Evolutionary conservation across 805 yeast species (phyloP), one percentile per base, ranked within the genome.

Genomic region (Ogataea salicorniae): DNA sequence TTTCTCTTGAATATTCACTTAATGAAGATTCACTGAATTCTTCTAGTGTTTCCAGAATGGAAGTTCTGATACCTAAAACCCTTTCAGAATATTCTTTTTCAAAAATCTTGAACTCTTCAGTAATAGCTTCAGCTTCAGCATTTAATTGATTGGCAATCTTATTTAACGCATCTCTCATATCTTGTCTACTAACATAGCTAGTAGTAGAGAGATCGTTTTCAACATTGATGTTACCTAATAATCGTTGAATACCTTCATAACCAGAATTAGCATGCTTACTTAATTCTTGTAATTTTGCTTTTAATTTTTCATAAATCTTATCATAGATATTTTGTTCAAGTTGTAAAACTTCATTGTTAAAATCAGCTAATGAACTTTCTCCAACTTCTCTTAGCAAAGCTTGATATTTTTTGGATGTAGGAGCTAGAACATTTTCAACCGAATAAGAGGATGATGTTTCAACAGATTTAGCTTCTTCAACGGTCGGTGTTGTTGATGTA

Each of bases 1-100:
- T 73, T 48, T 79, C 75, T 45, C 77, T 76, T 7, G 85, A 76
- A 67, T 83, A 84, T 54, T 84, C 88, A 54, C 69, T 74, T 46
- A 84, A 73, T 29, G 86, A 73, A 6, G 80, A 76, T 46, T 84
- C 90, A 6, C 84, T 81, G 71, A 85, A 86, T 51, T 85, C 85
- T 62, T 85, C 91, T 60, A 82, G 75, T 0, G 83, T 74, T 52
- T 86, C 91, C 45, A 84, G 72, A 35, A 83, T 74, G 18, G 68
- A 61, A 18, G 67, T 60, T 57, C 78, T 73, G 34, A 71, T 41
- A 6, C 46, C 46, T 13, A 58, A 47, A 18, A 68, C 50, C 23
- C 56, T 64, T 4, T 63, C 56, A 38, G 74, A 68, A 22, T 71
- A 65, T 5, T 56, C 57, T 20, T 62, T 53, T 38, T 71, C 63